Percentiles rank a stretch among this genome's conserved stretches.
Conservation (phyloP, 495 filamentous ascomycete species). For the Penicillium coprophilum region DNA sequence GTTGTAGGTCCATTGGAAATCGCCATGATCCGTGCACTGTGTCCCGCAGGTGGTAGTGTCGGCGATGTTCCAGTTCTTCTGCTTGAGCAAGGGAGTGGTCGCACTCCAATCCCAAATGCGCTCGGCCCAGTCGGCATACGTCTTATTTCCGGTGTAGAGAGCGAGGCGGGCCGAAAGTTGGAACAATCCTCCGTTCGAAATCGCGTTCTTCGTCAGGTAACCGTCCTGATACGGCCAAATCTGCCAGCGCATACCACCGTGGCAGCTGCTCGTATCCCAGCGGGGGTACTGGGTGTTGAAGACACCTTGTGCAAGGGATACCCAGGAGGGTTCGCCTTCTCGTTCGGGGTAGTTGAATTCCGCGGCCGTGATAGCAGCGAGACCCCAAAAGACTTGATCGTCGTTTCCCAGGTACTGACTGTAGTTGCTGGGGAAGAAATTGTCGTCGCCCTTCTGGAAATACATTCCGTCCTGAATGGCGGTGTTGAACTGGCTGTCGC, state of each 20-base stretch:
- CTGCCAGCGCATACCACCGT: conserved; percentile 83
- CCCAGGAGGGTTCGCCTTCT: conserved; percentile 56
- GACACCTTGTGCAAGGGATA: conserved; percentile 55
- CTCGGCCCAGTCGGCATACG: conserved; percentile 73
- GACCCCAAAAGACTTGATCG: conserved; percentile 80
- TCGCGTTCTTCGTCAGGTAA: conserved; percentile 77
- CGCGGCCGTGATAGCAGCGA: conserved; percentile 69
- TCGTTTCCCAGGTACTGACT: conserved; percentile 61
- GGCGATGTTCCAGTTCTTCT: conserved; percentile 54
- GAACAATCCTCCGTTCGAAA: conserved; percentile 78
- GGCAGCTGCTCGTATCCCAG: conserved; percentile 69
- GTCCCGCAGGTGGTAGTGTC: conserved; percentile 61
- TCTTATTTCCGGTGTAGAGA: conserved; percentile 71
- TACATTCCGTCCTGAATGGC: conserved; percentile 62
- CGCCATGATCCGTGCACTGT: conserved; percentile 59
- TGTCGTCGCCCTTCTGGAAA: conserved; percentile 62
- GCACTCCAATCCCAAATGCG: conserved; percentile 70
- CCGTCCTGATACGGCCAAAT: conserved; percentile 79
- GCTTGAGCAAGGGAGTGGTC: conserved; percentile 53
- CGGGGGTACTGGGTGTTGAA: conserved; percentile 66
- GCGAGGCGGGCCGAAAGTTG: conserved; percentile 77
- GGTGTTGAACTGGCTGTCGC: conserved; percentile 68
- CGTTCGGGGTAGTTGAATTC: conserved; percentile 72
- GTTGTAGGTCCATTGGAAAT: conserved; percentile 75
- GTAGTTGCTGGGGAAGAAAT: conserved; percentile 63